These are phyloP conservation scores for Moesziomyces sp. DNA, from an alignment of 1,284 basidiomycete species.

Conservation along the genomic window DNA sequence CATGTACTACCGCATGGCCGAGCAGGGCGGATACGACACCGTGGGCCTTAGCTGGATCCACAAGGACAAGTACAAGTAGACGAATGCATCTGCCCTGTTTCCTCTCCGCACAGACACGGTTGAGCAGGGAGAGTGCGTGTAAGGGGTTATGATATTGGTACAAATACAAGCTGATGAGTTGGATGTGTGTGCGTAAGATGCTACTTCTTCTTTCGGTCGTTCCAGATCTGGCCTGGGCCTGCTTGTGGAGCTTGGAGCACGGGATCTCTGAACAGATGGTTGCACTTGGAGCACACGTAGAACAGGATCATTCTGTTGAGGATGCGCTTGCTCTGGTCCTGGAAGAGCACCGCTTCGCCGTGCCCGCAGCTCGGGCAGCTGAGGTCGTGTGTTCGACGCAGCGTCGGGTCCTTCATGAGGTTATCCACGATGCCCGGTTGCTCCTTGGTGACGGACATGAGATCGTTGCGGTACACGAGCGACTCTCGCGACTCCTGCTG, in stretches of 20 bases:
- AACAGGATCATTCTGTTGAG: slow-evolving; percentile 66
- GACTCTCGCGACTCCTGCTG: slow-evolving; percentile 86
- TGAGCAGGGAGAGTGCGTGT: background rate
- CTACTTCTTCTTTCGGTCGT: slow-evolving; percentile 52
- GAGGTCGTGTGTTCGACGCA: slow-evolving; percentile 69
- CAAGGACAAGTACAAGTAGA: slow-evolving; percentile 60
- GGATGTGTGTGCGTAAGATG: background rate
- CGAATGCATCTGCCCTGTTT: background rate
- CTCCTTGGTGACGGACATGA: slow-evolving; percentile 92
- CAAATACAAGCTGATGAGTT: slow-evolving; percentile 20
- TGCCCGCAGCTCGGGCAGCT: slow-evolving; percentile 62
- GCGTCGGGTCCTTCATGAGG: slow-evolving; percentile 87
- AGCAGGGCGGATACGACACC: slow-evolving; percentile 59
- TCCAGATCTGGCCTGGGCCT: slow-evolving; percentile 48
- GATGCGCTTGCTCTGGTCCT: slow-evolving; percentile 66
- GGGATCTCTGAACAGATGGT: slow-evolving; percentile 60
- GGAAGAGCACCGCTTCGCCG: slow-evolving; percentile 62
- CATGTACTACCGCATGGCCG: slow-evolving; percentile 86
- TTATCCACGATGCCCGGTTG: slow-evolving; percentile 90
- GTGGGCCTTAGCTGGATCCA: slow-evolving; percentile 64
- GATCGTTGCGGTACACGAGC: slow-evolving; percentile 91
- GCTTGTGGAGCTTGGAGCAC: slow-evolving; percentile 24
- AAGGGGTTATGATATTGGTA: slow-evolving; percentile 11
- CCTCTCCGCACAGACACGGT: too few species aligned
- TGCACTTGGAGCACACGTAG: slow-evolving; percentile 64